Evolutionary conservation across 306 rosid genomes (phyloP).

Genomic region (Vigna radiata): DNA sequence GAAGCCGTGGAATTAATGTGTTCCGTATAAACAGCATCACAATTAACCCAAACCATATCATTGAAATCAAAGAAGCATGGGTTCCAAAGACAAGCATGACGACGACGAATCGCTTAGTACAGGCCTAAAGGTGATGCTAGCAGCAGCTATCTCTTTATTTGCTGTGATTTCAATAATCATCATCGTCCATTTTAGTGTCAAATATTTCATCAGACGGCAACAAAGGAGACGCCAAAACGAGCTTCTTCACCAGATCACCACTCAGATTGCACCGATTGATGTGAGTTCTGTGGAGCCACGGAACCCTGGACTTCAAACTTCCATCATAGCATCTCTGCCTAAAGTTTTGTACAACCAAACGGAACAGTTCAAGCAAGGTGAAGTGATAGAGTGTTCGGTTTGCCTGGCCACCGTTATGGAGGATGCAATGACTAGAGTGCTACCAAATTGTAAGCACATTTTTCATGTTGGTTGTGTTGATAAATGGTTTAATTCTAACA

Average conservation of each 20-base stretch:
- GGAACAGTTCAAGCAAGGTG: constrained; percentile 32
- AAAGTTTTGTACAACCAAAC: constrained; percentile 47
- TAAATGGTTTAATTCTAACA: constrained; percentile 54
- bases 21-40: background rate
- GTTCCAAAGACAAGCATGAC: background rate
- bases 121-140: constrained; percentile 31
- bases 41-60: constrained; percentile 1
- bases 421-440: constrained; percentile 48
- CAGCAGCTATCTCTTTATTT: constrained; percentile 43
- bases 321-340: constrained; percentile 56
- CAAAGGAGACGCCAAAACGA: constrained; percentile 38
- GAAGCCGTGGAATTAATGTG: background rate
- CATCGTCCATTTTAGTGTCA: constrained; percentile 27
- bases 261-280: constrained; percentile 42
- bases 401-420: constrained; percentile 51
- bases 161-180: constrained; percentile 17
- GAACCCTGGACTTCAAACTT: constrained; percentile 52
- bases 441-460: constrained; percentile 63
- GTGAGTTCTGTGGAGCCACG: constrained; percentile 3
- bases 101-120: background rate
- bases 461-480: constrained; percentile 70
- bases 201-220: constrained; percentile 31
- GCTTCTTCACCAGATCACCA: background rate
- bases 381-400: constrained; percentile 58
- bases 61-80: constrained; percentile 40